Conservation (phyloP, 495 filamentous ascomycete genomes). For the Hypoxylon fuscum region DNA sequence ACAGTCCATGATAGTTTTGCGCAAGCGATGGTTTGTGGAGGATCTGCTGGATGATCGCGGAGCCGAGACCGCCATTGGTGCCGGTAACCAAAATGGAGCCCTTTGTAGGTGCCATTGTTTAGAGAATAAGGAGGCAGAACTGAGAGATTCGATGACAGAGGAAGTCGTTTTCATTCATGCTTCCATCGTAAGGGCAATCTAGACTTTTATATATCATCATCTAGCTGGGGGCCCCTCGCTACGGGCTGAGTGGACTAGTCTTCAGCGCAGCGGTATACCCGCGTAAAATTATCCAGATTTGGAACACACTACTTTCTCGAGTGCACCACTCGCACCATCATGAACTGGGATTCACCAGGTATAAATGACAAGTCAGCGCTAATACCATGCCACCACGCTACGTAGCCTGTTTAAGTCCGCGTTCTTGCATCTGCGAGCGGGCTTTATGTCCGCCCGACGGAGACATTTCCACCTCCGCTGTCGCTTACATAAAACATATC, state of each 20-base stretch:
- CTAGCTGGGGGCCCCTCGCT: background rate
- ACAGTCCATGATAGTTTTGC: constrained; percentile 49
- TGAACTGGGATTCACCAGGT: no score
- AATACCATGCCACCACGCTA: no score
- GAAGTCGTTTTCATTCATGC: background rate
- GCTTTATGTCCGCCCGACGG: constrained; percentile 8
- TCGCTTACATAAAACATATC: constrained; percentile 14
- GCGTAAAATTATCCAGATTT: no score
- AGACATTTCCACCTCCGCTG: background rate
- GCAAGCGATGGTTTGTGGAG: constrained; percentile 47
- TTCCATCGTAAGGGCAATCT: background rate
- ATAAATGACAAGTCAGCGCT: no score
- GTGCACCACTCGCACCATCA: no score
- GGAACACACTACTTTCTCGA: no score
- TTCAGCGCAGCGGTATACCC: no score
- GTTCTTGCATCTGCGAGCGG: constrained; percentile 1
- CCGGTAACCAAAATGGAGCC: constrained; percentile 66
- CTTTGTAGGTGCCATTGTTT: constrained; percentile 35
- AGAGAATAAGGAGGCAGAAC: background rate
- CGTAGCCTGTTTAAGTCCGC: no score
- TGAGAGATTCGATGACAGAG: background rate
- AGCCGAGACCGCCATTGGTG: constrained; percentile 59
- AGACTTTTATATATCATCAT: constrained; percentile 10
- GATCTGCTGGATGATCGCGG: constrained; percentile 57
- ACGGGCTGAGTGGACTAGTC: no score